These are phyloP conservation scores for Apiospora marii DNA, from an alignment of 2,329 filamentous ascomycete genomes.

Conservation along the genomic window DNA sequence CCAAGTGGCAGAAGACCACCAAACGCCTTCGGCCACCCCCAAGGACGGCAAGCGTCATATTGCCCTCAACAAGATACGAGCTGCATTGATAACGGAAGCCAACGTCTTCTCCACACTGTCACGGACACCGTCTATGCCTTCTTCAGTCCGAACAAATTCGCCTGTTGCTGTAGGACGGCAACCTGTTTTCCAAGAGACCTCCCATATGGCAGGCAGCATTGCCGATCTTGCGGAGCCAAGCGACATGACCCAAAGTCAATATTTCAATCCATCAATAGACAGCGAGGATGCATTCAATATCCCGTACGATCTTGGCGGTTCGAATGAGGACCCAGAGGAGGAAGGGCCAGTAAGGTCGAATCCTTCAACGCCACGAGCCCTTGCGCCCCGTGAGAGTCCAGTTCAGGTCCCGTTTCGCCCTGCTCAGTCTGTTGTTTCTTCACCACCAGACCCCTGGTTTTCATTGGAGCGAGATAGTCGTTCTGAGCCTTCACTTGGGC, in stretches of 20 bases:
- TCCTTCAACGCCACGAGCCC: conserved; percentile 61
- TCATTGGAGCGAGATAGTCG: conserved; percentile 41
- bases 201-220: conserved; percentile 31
- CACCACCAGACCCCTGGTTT: conserved; percentile 44
- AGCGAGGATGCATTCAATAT: conserved; percentile 65
- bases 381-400: conserved; percentile 43
- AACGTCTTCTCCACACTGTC: conserved; percentile 69
- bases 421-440: conserved; percentile 44
- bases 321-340: conserved; percentile 44
- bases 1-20: conserved; percentile 40
- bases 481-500: conserved; percentile 48
- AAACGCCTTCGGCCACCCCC: conserved; percentile 48
- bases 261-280: conserved; percentile 48
- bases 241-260: conserved; percentile 45
- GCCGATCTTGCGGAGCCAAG: conserved; percentile 42
- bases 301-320: conserved; percentile 57
- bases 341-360: conserved; percentile 44
- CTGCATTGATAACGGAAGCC: conserved; percentile 72
- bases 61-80: conserved; percentile 68
- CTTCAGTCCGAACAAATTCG: conserved; percentile 61
- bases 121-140: conserved; percentile 64
- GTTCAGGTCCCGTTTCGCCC: conserved; percentile 39
- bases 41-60: conserved; percentile 73
- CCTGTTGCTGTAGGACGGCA: conserved; percentile 44
- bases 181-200: conserved; percentile 36